Evolutionary conservation across 441 rosid species (phyloP).

Genomic region (Mallotus japonicus): DNA sequence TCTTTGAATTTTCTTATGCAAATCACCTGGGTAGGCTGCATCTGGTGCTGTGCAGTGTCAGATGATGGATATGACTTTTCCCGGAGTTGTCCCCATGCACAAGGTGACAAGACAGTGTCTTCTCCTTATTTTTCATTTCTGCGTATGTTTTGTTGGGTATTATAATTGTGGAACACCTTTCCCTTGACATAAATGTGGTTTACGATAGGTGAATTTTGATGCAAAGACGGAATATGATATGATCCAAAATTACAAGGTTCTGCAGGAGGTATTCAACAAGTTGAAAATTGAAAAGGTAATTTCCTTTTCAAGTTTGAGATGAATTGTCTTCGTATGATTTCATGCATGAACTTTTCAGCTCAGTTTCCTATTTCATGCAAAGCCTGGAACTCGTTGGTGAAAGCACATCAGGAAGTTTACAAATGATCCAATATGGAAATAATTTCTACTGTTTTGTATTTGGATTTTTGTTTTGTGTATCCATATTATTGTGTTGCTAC

Average conservation of each 20-base stretch:
- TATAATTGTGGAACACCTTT: constrained; percentile 12
- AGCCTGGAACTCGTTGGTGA: constrained; percentile 10
- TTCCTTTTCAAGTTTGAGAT: not conserved
- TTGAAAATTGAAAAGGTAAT: constrained; percentile 84
- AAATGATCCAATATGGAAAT: not conserved
- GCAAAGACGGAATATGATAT: constrained; percentile 91
- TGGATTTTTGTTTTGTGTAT: not conserved
- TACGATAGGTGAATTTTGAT: constrained; percentile 79
- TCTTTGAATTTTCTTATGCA: constrained; percentile 10
- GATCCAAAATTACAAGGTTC: constrained; percentile 95
- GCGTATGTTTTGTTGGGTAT: constrained; percentile 1
- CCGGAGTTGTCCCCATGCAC: constrained; percentile 97
- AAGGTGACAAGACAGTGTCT: constrained; percentile 43
- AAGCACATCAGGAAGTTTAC: not conserved
- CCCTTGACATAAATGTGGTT: constrained; percentile 17
- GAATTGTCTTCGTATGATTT: not conserved
- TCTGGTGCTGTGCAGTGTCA: constrained; percentile 99
- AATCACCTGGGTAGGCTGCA: constrained; percentile 61
- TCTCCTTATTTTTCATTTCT: not conserved
- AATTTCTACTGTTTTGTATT: constrained; percentile 6
- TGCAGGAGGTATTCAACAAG: constrained; percentile 92
- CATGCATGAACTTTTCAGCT: not conserved
- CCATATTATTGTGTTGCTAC: not conserved
- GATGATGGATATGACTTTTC: constrained; percentile 91
- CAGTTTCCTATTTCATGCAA: constrained; percentile 4